Evolutionary conservation across 257 asterid species (phyloP).

Genomic region (Gynochthodes officinalis): DNA sequence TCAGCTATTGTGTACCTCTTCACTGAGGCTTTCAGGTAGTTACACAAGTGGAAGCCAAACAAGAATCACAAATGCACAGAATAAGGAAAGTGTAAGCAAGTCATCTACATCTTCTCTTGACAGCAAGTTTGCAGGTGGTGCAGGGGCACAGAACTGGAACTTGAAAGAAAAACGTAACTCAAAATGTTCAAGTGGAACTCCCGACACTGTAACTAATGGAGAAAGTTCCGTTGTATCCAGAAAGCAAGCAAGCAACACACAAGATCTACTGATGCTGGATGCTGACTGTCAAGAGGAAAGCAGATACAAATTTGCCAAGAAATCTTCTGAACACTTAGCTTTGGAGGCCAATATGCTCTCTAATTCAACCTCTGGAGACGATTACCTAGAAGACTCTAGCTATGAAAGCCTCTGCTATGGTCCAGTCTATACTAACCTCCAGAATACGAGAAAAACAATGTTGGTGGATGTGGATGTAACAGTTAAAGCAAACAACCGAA

Average conservation of each 20-base stretch:
- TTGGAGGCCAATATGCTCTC: constrained; percentile 12
- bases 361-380: constrained; percentile 14
- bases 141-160: constrained; percentile 15
- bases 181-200: constrained; percentile 3
- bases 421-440: not conserved
- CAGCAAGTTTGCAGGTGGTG: not conserved
- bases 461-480: constrained; percentile 49
- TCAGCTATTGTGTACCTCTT: not conserved
- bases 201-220: constrained; percentile 16
- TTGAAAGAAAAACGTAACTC: not conserved
- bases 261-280: not conserved
- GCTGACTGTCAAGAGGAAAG: constrained; percentile 13
- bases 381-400: constrained; percentile 9
- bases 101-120: constrained; percentile 5
- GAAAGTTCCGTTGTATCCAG: not conserved
- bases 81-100: constrained; percentile 1
- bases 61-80: constrained; percentile 4
- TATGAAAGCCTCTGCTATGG: constrained; percentile 4
- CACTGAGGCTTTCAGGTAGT: constrained; percentile 13
- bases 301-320: not conserved
- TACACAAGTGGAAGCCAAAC: not conserved
- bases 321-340: constrained; percentile 20
- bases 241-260: not conserved
- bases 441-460: constrained; percentile 14
- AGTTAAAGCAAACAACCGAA: constrained; percentile 30